Base-by-base conservation (phyloP, 768 basidiomycete species). In the Cystobasidiopsis lactophilus region DNA sequence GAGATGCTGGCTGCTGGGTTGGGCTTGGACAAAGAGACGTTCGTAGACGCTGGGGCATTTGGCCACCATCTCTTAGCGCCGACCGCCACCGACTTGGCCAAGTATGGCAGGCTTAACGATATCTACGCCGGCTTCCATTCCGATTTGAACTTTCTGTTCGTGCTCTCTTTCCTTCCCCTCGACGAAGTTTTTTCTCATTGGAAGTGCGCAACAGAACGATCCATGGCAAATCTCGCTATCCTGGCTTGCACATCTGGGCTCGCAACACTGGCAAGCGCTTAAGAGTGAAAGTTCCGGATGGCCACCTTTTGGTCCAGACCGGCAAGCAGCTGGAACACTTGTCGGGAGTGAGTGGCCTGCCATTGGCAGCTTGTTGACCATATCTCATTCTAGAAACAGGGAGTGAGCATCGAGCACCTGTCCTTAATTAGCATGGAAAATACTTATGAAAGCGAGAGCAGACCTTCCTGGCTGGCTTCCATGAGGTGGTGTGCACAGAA, bases 191-290 rank as follows among this genome's bases (percentile, higher is more conserved):
- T 5, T 23, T 31, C 16, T 30, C 21, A 1, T 18, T 41, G 0
- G 88, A 95, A 64, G 75, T 95, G 52, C 93, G 93, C 63, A 89
- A 86, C 62, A 70, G 93, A 38, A 85, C 82, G n/a, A 85, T 85
- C 40, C 80, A 85, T 56, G 85, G 84, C 40, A 79, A 81, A 29
- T 84, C 79, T 5, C 74, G 81, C 54, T 86, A 80, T 66, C 83
- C 85, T 0, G 85, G 84, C 26, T 72, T 93, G 23, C 75, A 93
- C 65, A 82, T 95, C 50, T 93, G 89, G 89, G 89, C 85, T 14
- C 75, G 89, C 35, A 93, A 95, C 62, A 79, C 80, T 0, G 89
- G 89, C 29, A 85, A 82, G 64, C 78, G 84, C 14, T 84, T 95
- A 55, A 71, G 79, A 2, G 88, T 93, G 41, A 77, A 74, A 62